Base-by-base conservation (phyloP, 306 rosid species). In the Geum urbanum region DNA sequence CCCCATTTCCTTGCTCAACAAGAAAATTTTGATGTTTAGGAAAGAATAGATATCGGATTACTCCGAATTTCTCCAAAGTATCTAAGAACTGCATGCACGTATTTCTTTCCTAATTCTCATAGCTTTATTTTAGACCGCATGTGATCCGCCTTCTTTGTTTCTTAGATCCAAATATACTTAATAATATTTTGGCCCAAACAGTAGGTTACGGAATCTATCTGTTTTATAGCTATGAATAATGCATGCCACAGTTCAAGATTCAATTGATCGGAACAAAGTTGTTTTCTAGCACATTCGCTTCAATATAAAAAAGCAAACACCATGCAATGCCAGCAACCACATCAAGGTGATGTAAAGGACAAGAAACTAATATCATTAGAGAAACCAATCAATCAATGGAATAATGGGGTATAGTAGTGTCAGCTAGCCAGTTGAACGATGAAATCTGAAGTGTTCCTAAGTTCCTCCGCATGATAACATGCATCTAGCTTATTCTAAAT, bases 311-410 rank as follows among this genome's bases (percentile, higher is more conserved):
- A 7, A n/a, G 0, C 14, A 22, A 22, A 32, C 37, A 32, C 1
- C 37, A 32, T 32, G 37, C 61, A 22, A 37, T 55, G 61, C 12
- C 53, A 55, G 44, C 63, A 70, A 56, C 64, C 53, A 54, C 65
- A 56, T 70, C 74, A 55, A 43, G 66, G 41, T 44, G 74, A 56
- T 44, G 74, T 70, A 11, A 70, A 43, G 53, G 44, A 22, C 39
- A 70, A 70, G 74, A 19, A 41, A 54, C 20, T 18, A 32, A 48
- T 15, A 47, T 47, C 9, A 48, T 24, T 66, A 66, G 35, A 13
- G 8, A 60, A 5, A 37, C 22, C 52, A 22, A 68, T 52, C 52
- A 22, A 68, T 52, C 9, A 24, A 35, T 16, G 32, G 45, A 5
- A 6, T 41, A 22, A 55, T 55, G 37, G 16, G 35, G 22, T 35